Evolutionary conservation across 352 stramenopile species (phyloP), one percentile per base, ranked within the genome.

Genomic region (Globisporangium spinosum): DNA sequence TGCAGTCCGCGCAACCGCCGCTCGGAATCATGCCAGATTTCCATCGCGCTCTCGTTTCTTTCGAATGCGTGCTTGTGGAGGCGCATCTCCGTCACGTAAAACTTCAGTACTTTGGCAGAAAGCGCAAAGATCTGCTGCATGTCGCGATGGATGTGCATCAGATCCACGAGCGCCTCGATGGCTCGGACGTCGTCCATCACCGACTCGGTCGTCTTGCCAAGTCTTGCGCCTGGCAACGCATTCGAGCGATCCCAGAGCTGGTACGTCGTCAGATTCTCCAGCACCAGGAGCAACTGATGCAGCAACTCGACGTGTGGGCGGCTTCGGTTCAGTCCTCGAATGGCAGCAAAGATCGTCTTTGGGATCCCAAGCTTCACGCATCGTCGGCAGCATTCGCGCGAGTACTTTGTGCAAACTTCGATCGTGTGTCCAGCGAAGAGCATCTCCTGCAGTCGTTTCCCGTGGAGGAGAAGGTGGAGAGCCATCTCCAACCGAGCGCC

Each of bases 291-390:
- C 23, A 95, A 66, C 60, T 95, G 82, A 54, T 97, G 80, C 13
- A 99, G 73, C n/a, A 99, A 72, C 69, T 98, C 93, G 5, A 98
- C 75, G 73, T 99, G 97, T 25, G 96, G 96, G 7, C 94, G 82
- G 67, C 93, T 98, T 58, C 96, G 90, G 79, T 99, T 99, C 71
- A 98, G 93, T 12, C 86, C 94, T 47, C 85, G 79, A 67, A 98
- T 97, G 0, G 98, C 83, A 22, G 79, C 83, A 64, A 97, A 98
- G 59, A 99, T 88, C 25, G 95, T 95, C 25, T 85, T 83, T 22
- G 93, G 83, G 40, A 97, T 95, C 64, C 89, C 80, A 32, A 93
- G 74, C 57, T 91, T 72, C 6, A 94, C 80, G 62, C 98, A 98
- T 57, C 89, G 87, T 58, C 85, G 78, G 67, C 94, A 98, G 74